phyloP scores from a whole-genome alignment of 140 eudicot genomes.

The Senecio squalidus region DNA sequence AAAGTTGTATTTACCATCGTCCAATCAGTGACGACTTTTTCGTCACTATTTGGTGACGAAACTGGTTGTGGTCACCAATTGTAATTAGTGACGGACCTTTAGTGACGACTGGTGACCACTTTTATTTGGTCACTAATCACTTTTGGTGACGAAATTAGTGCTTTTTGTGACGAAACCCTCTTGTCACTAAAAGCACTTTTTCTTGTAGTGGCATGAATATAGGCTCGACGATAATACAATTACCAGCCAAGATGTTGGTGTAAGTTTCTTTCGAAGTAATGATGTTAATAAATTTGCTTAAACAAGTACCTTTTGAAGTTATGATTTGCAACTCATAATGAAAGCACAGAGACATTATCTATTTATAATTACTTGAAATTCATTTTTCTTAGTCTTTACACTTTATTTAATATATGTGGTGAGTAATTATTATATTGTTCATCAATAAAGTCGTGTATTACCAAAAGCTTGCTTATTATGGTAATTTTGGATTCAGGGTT shows the following conservation, averaged over 20 bases:
- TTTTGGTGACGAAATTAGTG: too few species aligned
- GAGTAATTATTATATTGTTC: background rate
- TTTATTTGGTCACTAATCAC: too few species aligned
- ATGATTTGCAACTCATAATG: background rate
- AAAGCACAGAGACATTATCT: background rate
- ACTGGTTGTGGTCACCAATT: too few species aligned
- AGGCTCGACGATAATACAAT: constrained; percentile 53
- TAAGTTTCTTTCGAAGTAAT: constrained; percentile 16
- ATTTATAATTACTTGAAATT: background rate
- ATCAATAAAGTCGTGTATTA: background rate
- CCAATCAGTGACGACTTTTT: too few species aligned
- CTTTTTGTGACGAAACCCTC: too few species aligned
- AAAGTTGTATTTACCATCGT: too few species aligned
- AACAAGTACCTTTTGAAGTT: background rate
- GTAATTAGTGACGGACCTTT: too few species aligned
- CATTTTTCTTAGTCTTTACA: background rate
- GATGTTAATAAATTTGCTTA: background rate
- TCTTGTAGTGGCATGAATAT: too few species aligned
- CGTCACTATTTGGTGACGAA: too few species aligned
- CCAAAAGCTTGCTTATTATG: background rate
- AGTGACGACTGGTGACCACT: too few species aligned
- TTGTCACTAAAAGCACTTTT: too few species aligned
- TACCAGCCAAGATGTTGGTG: constrained; percentile 28
- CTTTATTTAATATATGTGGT: background rate
- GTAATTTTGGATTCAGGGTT: constrained; percentile 10